Evolutionary conservation across 345 rosid species (phyloP), one percentile per base, ranked within the genome.

Genomic region (Rhizophora mangle): DNA sequence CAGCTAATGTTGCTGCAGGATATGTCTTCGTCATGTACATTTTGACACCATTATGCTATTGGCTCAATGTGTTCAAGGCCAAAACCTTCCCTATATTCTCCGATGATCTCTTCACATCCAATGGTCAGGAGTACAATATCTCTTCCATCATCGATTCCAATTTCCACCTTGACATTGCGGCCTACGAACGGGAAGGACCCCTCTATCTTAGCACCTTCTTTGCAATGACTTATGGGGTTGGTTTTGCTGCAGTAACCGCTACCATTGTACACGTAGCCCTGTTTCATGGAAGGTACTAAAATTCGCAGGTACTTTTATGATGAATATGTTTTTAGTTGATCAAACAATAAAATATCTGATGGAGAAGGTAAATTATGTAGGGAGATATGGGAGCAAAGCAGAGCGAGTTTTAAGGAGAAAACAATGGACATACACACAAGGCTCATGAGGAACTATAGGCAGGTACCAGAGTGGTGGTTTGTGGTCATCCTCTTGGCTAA

Each of bases 401-500:
- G 67, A 56, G 85, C 91, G 2, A 92, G 96, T 76, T 92, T 95
- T 61, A 67, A 79, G 22, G 96, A 81, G 60, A 87, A 75, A 52
- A 76, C 70, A 59, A 54, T 88, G 78, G 99, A 95, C 63, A 61
- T 92, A 59, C 99, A 95, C 72, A 79, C 96, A 3, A 90, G 69
- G 70, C 83, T 86, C 0, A 95, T 95, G 99, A 82, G 81, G 71
- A 90, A 62, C 65, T 95, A 95, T 70, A 90, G 72, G 30, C 90
- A 83, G 77, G 99, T 92, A 1, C 99, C 99, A 0, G 92, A 89
- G 26, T 90, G 96, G 96, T 95, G 98, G 99, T 95, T 95, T 74
- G 80, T 86, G 80, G 81, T 70, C 71, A 92, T 92, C 62, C 97
- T 92, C 7, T 53, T 71, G 58, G 83, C 61, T 30, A 95, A 87